These are phyloP conservation scores for Phytophthora palmivora DNA, from an alignment of 352 stramenopile species.

Conservation along the genomic window DNA sequence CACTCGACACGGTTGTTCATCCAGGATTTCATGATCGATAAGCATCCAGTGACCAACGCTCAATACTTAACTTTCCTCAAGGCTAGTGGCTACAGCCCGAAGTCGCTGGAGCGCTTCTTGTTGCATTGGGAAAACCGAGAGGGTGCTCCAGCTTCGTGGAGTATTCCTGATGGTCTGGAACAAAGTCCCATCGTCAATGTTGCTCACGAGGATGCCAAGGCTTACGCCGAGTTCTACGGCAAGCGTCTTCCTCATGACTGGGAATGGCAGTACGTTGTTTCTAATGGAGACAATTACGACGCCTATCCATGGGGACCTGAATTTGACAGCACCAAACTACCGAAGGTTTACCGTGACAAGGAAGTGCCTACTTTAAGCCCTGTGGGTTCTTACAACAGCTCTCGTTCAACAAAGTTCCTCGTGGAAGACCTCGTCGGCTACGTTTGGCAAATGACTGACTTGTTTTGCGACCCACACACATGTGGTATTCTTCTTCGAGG, in stretches of 20 bases:
- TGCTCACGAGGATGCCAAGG: conserved; percentile 70
- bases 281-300: conserved; percentile 67
- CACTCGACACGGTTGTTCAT: conserved; percentile 69
- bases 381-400: conserved; percentile 59
- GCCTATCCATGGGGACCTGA: conserved; percentile 68
- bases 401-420: conserved; percentile 51
- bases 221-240: conserved; percentile 72
- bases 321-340: conserved; percentile 38
- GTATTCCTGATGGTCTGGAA: conserved; percentile 49
- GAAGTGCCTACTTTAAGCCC: conserved; percentile 43
- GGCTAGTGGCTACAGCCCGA: conserved; percentile 60
- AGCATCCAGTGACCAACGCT: conserved; percentile 79
- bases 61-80: conserved; percentile 69
- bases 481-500: conserved; percentile 81
- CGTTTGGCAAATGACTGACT: conserved; percentile 89
- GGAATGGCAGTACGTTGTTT: conserved; percentile 90
- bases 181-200: conserved; percentile 83
- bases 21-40: conserved; percentile 78
- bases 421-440: conserved; percentile 84
- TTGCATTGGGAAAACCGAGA: conserved; percentile 71
- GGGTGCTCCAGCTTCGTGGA: conserved; percentile 46
- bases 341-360: conserved; percentile 41
- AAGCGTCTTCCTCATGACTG: conserved; percentile 84
- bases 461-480: conserved; percentile 84
- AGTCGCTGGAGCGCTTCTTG: conserved; percentile 69